These are phyloP conservation scores for Sporothrix protearum DNA, from an alignment of 2,329 filamentous ascomycete genomes.

Conservation along the genomic window DNA sequence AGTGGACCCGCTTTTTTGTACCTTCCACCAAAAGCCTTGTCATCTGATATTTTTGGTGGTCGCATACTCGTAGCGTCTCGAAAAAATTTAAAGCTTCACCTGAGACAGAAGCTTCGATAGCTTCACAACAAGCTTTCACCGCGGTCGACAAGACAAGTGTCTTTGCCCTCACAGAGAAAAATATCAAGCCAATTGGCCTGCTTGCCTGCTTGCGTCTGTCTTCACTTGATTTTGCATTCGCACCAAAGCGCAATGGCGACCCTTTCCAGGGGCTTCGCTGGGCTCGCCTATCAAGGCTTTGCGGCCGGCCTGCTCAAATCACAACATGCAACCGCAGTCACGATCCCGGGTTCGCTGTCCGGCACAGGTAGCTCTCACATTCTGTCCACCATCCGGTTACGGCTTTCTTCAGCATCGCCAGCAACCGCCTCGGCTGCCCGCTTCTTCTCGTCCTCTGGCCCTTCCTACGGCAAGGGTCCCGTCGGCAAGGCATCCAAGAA, in stretches of 20 bases:
- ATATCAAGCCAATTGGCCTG: not conserved
- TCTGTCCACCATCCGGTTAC: not conserved
- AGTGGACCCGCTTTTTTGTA: slow-evolving; percentile 20
- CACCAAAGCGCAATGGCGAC: slow-evolving; percentile 24
- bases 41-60: not conserved
- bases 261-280: slow-evolving; percentile 24
- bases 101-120: too few species aligned
- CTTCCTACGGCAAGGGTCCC: not conserved
- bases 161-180: not conserved
- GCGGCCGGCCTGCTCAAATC: not conserved
- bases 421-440: not conserved
- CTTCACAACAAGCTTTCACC: not conserved
- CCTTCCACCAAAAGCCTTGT: not conserved
- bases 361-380: not conserved
- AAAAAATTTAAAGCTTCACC: slow-evolving; percentile 19
- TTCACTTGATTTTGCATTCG: not conserved
- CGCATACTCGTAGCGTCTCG: not conserved
- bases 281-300: slow-evolving; percentile 1
- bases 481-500: not conserved
- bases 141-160: not conserved
- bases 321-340: slow-evolving; percentile 7
- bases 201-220: not conserved
- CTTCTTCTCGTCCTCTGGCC: slow-evolving; percentile 4
- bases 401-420: not conserved
- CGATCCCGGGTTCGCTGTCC: not conserved